phyloP scores from a whole-genome alignment of 2,329 filamentous ascomycete genomes.

The Coleophoma crateriformis region DNA sequence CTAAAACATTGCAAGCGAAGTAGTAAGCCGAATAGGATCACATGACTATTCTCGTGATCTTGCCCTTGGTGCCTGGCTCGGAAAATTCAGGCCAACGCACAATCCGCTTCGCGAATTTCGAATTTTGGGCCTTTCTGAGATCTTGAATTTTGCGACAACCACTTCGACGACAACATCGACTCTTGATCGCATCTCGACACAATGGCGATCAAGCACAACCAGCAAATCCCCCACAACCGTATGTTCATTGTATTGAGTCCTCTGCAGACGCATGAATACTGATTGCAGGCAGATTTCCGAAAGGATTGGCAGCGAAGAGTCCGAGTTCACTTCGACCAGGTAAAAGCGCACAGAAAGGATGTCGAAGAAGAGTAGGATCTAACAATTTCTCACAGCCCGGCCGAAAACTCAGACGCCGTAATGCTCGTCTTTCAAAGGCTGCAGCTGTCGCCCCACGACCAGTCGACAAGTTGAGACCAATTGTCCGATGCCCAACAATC shows the following conservation, averaged over 20 bases:
- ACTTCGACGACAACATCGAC: conserved; percentile 18
- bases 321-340: conserved; percentile 99
- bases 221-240: conserved; percentile 96
- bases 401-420: conserved; percentile 88
- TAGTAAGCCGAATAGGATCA: neutral
- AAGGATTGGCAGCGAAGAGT: conserved; percentile 99
- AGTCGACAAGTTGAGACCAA: conserved; percentile 91
- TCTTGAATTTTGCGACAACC: conserved; percentile 6
- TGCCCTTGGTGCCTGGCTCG: neutral
- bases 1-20: neutral
- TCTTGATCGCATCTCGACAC: conserved; percentile 23
- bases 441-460: conserved; percentile 92
- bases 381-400: conserved; percentile 63
- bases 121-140: neutral
- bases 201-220: conserved; percentile 98
- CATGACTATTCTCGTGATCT: neutral
- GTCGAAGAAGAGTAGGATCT: conserved; percentile 20
- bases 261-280: conserved; percentile 20
- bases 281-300: conserved; percentile 72
- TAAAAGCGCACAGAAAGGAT: conserved; percentile 40
- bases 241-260: conserved; percentile 36
- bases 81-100: neutral
- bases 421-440: conserved; percentile 90
- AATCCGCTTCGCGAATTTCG: conserved; percentile 1
- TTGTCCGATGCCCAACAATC: conserved; percentile 96